Evolutionary conservation across 371 early-diverging fungal genomes (phyloP).

Genomic region (Mucor lusitanicus): DNA sequence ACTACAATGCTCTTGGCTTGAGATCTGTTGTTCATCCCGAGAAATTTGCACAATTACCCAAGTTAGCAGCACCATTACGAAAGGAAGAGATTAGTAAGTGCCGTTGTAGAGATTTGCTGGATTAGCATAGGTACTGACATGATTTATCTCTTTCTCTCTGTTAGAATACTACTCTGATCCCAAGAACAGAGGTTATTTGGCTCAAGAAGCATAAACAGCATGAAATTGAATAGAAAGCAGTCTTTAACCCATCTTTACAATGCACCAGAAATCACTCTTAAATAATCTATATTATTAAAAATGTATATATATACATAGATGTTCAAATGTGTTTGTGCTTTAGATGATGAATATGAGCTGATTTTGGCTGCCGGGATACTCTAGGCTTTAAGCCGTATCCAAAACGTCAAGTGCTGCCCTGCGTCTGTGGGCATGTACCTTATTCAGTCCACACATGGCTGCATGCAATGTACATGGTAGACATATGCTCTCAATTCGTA

Average conservation of each 20-base stretch:
- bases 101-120: neutral
- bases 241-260: neutral
- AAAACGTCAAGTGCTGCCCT: neutral
- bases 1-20: slow-evolving; percentile 79
- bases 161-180: slow-evolving; percentile 62
- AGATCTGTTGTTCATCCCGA: slow-evolving; percentile 81
- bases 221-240: neutral
- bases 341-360: neutral
- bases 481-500: neutral
- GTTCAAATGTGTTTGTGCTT: neutral
- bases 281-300: neutral
- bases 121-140: neutral
- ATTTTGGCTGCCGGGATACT: neutral
- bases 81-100: slow-evolving; percentile 61
- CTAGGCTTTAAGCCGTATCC: neutral
- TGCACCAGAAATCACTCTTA: neutral
- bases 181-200: slow-evolving; percentile 73
- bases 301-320: neutral
- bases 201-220: slow-evolving; percentile 30
- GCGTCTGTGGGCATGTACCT: neutral
- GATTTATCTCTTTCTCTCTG: neutral
- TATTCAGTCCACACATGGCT: neutral
- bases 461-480: neutral
- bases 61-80: slow-evolving; percentile 40
- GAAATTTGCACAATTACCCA: slow-evolving; percentile 64